A percentile compares a stretch with the other conserved stretches of the same genome.
Conservation (phyloP, 768 basidiomycete genomes). For the Sarcomyxa edulis region DNA sequence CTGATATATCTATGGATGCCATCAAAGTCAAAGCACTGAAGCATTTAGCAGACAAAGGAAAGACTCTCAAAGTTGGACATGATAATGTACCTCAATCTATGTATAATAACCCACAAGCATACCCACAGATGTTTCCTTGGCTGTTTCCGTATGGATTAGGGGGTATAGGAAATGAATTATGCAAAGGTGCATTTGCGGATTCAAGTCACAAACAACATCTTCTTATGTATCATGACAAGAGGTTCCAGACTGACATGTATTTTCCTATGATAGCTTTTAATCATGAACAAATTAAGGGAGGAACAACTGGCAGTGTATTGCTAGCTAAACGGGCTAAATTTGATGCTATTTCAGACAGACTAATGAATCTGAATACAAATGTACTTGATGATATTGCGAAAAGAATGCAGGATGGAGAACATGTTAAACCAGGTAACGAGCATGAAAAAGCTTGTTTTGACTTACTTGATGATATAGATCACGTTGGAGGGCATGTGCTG, state of each 20-base stretch:
- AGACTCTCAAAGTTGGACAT: conserved; percentile 17
- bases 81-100: conserved; percentile 11
- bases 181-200: conserved; percentile 14
- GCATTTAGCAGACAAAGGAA: conserved; percentile 11
- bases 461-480: conserved; percentile 27
- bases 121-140: conserved; percentile 28
- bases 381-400: conserved; percentile 14
- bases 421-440: conserved; percentile 18
- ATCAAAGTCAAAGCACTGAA: conserved; percentile 11
- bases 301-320: conserved; percentile 20
- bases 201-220: conserved; percentile 16
- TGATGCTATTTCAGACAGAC: conserved; percentile 14
- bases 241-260: conserved; percentile 28
- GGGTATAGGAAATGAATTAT: conserved; percentile 7
- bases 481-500: conserved; percentile 29
- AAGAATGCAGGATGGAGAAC: conserved; percentile 17
- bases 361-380: conserved; percentile 16
- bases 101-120: conserved; percentile 21
- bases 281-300: conserved; percentile 30
- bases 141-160: conserved; percentile 27
- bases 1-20: conserved; percentile 7
- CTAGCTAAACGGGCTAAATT: conserved; percentile 21
- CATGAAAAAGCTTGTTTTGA: conserved; percentile 28
- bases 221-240: conserved; percentile 32
- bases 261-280: conserved; percentile 36